Evolutionary conservation across 805 yeast genomes (phyloP), one percentile per base, ranked within the genome.

Genomic region (Isabelozyma heimii): DNA sequence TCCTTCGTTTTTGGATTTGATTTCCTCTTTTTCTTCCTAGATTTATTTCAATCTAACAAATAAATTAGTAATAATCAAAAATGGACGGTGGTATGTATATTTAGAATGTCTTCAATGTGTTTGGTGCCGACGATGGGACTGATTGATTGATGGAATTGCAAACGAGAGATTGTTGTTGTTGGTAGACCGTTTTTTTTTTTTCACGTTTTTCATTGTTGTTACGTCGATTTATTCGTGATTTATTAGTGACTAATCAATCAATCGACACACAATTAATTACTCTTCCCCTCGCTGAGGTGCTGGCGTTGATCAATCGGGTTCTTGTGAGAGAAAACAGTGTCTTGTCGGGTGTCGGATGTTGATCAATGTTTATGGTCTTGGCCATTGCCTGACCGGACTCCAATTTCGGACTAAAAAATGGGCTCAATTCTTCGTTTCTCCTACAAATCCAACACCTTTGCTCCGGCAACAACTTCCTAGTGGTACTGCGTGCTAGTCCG

Each of bases 61-160:
- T 24, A 41, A 13, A 26, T 20, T 13, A 15, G 17, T 33, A 12
- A 50, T 51, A 50, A 56, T 61, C 72, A 77, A 69, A 20, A 62
- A 79, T 79, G 83, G 83, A 79, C 78, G 81, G 82, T 69, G 82
- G 83, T 79, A 79, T 69, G 83, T 79, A 68, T 47, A 40, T 16
- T 28, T 24, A 16, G 27, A 42, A 15, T 43, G 43, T 38, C 20
- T 37, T 40, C 35, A 26, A 33, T 16, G 40, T 5, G 35, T 9
- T 3, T 13, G 35, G 5, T 5, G 35, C 13, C 26, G 3, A 33
- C 26, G 43, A 8, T 40, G 42, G 43, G 33, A 37, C 49, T 43
- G 51, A 45, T 55, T 37, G 47, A 54, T 46, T 43, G 52, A 47
- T 55, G 48, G 53, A 37, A 45, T 46, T 38, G 24, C 37, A 30